Base-by-base conservation (phyloP, 306 rosid genomes). In the Cicer bijugum region DNA sequence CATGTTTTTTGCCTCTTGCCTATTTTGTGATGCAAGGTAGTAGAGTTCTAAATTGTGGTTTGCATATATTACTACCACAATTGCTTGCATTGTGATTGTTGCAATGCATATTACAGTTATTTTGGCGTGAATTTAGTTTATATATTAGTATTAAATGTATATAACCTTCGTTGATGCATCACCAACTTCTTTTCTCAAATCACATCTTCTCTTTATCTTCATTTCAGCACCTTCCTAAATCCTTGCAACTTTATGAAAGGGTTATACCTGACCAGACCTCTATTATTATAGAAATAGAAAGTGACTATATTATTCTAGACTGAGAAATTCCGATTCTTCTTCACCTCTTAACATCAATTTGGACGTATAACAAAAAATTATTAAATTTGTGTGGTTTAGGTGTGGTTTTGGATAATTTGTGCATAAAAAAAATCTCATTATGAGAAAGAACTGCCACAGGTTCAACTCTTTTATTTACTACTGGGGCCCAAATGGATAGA, bases 1-100 rank as follows among this genome's bases (percentile, higher is more conserved):
- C 14, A 10, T 28, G 43, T 37, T 50, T 48, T 68, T 19, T 67
- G 10, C 57, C 71, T 52, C 39, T 66, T 72, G 48, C 12, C 62
- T 10, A 37, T 55, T 8, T 47, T 39, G 42, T 35, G 40, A 48
- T 11, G 6, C 19, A 20, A 35, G 5, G 20, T 44, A 33, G 33
- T n/a, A 8, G 19, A 8, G 19, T 60, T 60, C 46, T 60, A 33
- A 17, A 55, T 56, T 56, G 39, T 56, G 38, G 6, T 20, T 20
- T 56, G 62, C 12, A 9, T 17, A 17, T 56, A 10, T 4, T 19
- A 5, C 14, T 9, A 23, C 51, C 6, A 46, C 51, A 56, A 20
- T 56, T 20, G 12, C 62, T 20, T 17, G 61, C 61, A 9, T 4
- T 56, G 62, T 5, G n/a, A 3, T 38, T 35, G 12, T 61, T 37